These are phyloP conservation scores for Pleurotus cornucopiae DNA, from an alignment of 768 basidiomycete genomes.

Conservation along the genomic window DNA sequence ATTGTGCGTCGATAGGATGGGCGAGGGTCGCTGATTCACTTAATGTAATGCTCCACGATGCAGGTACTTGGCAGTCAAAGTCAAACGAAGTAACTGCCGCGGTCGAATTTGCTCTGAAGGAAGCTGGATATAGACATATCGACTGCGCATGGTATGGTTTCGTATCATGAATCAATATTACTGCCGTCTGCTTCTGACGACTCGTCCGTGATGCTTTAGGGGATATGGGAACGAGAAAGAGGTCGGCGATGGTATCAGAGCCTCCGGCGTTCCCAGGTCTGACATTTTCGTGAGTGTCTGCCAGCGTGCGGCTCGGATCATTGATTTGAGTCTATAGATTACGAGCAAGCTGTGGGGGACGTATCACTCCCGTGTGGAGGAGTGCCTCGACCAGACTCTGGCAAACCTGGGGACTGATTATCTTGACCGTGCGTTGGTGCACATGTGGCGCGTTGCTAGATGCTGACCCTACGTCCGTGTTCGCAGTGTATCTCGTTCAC, in stretches of 20 bases:
- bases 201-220: constrained; percentile 28
- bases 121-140: constrained; percentile 71
- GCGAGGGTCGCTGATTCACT: constrained; percentile 1
- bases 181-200: constrained; percentile 3
- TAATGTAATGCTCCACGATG: constrained; percentile 4
- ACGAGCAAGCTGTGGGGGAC: constrained; percentile 72
- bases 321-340: constrained; percentile 34
- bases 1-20: constrained; percentile 13
- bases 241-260: constrained; percentile 77
- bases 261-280: constrained; percentile 66
- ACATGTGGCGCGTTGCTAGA: constrained; percentile 4
- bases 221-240: constrained; percentile 70
- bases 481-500: constrained; percentile 62
- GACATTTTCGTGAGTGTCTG: constrained; percentile 46
- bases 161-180: not conserved
- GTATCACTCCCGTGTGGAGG: constrained; percentile 68
- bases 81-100: constrained; percentile 68
- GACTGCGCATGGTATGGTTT: constrained; percentile 54
- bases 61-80: constrained; percentile 81
- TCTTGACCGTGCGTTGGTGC: constrained; percentile 59
- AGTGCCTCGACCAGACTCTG: constrained; percentile 71
- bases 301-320: not conserved
- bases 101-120: constrained; percentile 70
- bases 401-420: constrained; percentile 80
- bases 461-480: constrained; percentile 7